Conservation (phyloP, 2,329 filamentous ascomycete genomes). For the Pezicula rhizophila region DNA sequence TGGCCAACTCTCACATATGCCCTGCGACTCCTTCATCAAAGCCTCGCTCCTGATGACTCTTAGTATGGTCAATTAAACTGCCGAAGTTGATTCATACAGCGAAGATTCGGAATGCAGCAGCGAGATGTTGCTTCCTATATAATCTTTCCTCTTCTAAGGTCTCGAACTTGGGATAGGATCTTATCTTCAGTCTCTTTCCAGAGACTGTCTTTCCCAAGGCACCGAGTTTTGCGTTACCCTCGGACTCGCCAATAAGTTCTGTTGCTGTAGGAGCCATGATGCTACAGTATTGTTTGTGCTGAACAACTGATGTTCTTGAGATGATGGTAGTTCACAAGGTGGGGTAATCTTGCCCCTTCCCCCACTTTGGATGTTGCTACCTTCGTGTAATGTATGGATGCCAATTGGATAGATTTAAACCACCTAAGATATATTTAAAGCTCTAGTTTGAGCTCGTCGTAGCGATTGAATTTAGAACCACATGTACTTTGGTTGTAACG, state of each 20-base stretch:
- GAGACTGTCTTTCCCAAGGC: slow-evolving; percentile 39
- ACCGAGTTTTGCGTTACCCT: slow-evolving; percentile 35
- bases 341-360: no score
- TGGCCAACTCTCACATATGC: slow-evolving; percentile 26
- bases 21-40: slow-evolving; percentile 36
- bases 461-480: no score
- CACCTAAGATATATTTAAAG: no score
- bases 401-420: no score
- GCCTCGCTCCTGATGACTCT: slow-evolving; percentile 21
- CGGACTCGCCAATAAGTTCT: slow-evolving; percentile 28
- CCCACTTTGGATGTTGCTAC: no score
- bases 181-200: slow-evolving; percentile 38
- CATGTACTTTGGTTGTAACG: no score
- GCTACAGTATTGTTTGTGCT: background rate
- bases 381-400: no score
- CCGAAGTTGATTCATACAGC: background rate
- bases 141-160: slow-evolving; percentile 18
- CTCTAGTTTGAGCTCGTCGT: no score
- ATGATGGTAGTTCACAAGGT: no score
- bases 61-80: background rate
- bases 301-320: background rate
- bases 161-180: slow-evolving; percentile 32
- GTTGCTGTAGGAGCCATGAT: slow-evolving; percentile 33
- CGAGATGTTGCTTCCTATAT: slow-evolving; percentile 23
- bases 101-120: slow-evolving; percentile 19